Base-by-base conservation (phyloP, 805 yeast genomes). In the Hyphopichia homilentoma region DNA sequence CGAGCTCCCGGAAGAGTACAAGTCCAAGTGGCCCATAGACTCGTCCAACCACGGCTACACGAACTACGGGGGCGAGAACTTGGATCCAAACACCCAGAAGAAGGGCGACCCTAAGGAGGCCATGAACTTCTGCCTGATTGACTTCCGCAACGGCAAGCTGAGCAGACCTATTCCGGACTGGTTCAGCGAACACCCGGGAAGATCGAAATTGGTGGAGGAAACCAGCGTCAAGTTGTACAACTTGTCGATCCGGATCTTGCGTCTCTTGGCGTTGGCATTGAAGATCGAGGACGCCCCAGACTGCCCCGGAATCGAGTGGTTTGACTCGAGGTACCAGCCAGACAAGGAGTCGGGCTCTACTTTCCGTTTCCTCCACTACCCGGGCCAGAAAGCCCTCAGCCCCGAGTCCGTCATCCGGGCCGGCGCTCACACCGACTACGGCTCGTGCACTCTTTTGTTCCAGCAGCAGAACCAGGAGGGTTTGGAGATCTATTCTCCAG, bases 371-470 rank as follows among this genome's bases (percentile, higher is more conserved):
- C 59, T 84, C 27, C 85, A 78, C 46, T 84, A 84, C 48, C 94
- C 93, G 1, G 72, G 79, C 7, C 77, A 70, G 33, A 65, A 65
- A 34, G 44, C 69, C 6, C 56, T 59, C 27, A 67, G 59, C 32
- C 75, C 78, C 6, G 77, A 76, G 38, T 70, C 75, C 16, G 73
- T 66, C 15, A 70, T 81, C 29, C 65, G 86, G 33, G 93, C 93
- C 4, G 95, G 94, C 25, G 93, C 94, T 6, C 94, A 85, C 44
- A 84, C 94, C 0, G 94, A 85, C 50, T 84, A 84, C 47, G 94
- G 94, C 3, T 72, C 85, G 2, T 58, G 82, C 39, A 84, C 94
- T 0, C 56, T 84, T 20, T 60, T 85, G 33, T 81, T 85, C 54
- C 94, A 84, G 55, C 72, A 77, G 34, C 64, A 70, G 43, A 75